Conservation (phyloP, 2,329 filamentous ascomycete species). For the Fusarium continuum region DNA sequence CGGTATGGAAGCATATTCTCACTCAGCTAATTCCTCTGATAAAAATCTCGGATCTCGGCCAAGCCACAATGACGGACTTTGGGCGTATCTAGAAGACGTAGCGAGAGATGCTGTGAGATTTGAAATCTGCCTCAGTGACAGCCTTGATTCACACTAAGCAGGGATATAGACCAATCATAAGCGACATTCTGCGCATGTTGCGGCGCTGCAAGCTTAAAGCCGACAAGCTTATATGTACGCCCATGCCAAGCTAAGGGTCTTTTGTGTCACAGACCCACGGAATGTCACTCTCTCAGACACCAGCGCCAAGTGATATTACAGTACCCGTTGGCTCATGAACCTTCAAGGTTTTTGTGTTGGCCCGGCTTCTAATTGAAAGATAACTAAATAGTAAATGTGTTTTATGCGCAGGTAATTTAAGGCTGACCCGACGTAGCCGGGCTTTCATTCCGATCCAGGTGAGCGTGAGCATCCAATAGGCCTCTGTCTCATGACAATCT, state of each 20-base stretch:
- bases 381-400: no score
- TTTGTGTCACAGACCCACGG: constrained; percentile 13
- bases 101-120: background rate
- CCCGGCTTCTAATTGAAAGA: no score
- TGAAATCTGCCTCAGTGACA: constrained; percentile 29
- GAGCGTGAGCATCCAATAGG: background rate
- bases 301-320: background rate
- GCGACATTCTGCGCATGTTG: background rate
- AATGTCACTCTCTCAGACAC: background rate
- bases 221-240: constrained; percentile 29
- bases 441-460: background rate
- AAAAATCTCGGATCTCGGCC: background rate
- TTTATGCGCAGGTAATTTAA: no score
- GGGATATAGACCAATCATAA: background rate
- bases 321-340: background rate
- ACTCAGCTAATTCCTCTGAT: background rate
- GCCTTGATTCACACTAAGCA: constrained; percentile 4
- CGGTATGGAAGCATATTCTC: background rate
- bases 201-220: constrained; percentile 20
- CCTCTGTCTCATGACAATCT: background rate
- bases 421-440: background rate
- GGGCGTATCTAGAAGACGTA: background rate
- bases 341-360: no score
- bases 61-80: background rate
- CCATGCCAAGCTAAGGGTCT: constrained; percentile 19